Evolutionary conservation across 1,139 yeast genomes (phyloP), one percentile per base, ranked within the genome.

Genomic region (Saccharomycopsis phalli): DNA sequence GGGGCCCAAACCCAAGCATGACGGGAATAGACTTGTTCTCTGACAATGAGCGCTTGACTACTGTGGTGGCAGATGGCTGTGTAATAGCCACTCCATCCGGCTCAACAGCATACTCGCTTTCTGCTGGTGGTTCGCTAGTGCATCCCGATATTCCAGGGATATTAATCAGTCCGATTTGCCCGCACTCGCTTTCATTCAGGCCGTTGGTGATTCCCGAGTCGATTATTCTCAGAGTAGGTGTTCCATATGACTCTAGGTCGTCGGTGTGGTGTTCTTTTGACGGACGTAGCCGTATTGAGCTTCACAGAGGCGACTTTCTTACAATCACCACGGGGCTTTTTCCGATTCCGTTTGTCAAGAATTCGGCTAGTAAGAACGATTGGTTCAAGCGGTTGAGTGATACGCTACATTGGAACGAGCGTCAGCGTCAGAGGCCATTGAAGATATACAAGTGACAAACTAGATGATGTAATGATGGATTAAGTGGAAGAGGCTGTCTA

Each of bases 41-140:
- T 22, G 91, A 86, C 58, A 75, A 73, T 46, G 81, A 81, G 50
- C 74, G 76, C 41, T 59, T 86, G 44, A 86, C 95, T 4, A 72
- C 86, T n/a, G 81, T 91, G 28, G 81, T 82, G 16, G 94, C 93
- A 0, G 95, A 86, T 57, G 95, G 95, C 1, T 66, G 84, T 8
- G 80, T 81, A 6, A 76, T 83, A 44, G 76, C 93, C 10, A 81
- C 95, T 0, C 95, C 95, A 11, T 82, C 94, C 2, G 95, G 95
- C 0, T 83, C 94, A 4, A 86, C 95, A 0, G 95, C 95, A 0
- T 86, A 86, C 58, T 81, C 94, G 0, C 65, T 86, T 44, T 75
- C 86, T 13, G 80, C 94, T 0, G 95, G 95, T 4, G 95, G 95
- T 1, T 77, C 94, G 7, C 73, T 86, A 36, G 87, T 82, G 4